Percentiles rank a stretch among this genome's conserved stretches.
Conservation (phyloP, 2,329 filamentous ascomycete genomes). For the Ophiostoma ulmi region DNA sequence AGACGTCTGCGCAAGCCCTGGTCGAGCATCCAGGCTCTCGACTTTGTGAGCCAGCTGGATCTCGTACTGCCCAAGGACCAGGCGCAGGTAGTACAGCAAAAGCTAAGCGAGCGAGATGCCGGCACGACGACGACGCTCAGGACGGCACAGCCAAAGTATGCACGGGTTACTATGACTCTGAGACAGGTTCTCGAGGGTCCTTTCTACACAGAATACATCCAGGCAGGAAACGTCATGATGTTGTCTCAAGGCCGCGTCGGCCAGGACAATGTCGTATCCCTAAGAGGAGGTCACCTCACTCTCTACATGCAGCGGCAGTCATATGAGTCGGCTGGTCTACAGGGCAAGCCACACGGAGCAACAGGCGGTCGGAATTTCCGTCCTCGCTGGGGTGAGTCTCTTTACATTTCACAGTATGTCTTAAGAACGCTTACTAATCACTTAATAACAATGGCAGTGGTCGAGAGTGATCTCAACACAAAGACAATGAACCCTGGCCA, state of each 20-base stretch:
- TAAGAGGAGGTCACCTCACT: slow-evolving; percentile 65
- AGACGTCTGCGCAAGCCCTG: slow-evolving; percentile 64
- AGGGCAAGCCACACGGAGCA: slow-evolving; percentile 60
- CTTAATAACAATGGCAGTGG: slow-evolving; percentile 45
- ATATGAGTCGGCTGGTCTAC: slow-evolving; percentile 77
- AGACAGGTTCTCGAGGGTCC: slow-evolving; percentile 64
- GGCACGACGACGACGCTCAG: slow-evolving; percentile 6
- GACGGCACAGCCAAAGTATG: slow-evolving; percentile 47
- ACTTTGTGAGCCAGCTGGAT: slow-evolving; percentile 57
- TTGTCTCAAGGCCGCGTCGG: slow-evolving; percentile 70
- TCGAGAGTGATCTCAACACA: slow-evolving; percentile 69
- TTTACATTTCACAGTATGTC: not conserved
- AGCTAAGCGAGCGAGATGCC: slow-evolving; percentile 39
- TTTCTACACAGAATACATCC: slow-evolving; percentile 83
- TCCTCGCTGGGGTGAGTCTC: slow-evolving; percentile 63
- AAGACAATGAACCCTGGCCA: slow-evolving; percentile 78
- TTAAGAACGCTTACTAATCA: not conserved
- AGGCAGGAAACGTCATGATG: slow-evolving; percentile 67
- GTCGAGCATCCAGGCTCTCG: slow-evolving; percentile 58
- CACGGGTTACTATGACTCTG: slow-evolving; percentile 66
- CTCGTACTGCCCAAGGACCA: slow-evolving; percentile 64
- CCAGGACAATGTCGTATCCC: slow-evolving; percentile 65
- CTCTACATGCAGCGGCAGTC: slow-evolving; percentile 75
- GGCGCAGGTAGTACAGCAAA: slow-evolving; percentile 50
- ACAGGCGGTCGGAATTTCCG: slow-evolving; percentile 58